Percentiles rank a stretch among this genome's conserved stretches.
Evolutionary conservation across 2,329 filamentous ascomycete genomes (phyloP).

Genomic region (Cladosporium halotolerans): DNA sequence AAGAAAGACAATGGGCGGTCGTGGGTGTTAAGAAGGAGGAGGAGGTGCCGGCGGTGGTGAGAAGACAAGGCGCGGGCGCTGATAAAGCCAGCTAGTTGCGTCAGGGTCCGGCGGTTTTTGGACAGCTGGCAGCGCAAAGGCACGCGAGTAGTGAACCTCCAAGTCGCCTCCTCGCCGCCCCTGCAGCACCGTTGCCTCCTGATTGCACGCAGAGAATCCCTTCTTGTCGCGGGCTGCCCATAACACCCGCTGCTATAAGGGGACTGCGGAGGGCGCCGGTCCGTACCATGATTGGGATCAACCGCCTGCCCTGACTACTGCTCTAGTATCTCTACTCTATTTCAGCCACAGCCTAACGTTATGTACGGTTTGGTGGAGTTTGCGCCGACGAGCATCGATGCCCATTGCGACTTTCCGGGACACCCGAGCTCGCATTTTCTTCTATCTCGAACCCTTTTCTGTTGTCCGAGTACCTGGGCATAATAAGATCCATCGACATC

Average conservation of each 20-base stretch:
- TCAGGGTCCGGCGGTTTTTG: not conserved
- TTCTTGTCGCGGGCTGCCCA: not conserved
- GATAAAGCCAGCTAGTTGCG: not conserved
- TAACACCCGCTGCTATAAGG: slow-evolving; percentile 6
- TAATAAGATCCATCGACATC: not conserved
- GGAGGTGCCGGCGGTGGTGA: not conserved
- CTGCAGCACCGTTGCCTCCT: not conserved
- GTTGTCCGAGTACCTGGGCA: not conserved
- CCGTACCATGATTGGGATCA: not conserved
- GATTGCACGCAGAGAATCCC: not conserved
- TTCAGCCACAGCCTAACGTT: too few species aligned
- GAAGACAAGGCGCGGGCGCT: not conserved
- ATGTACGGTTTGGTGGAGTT: too few species aligned
- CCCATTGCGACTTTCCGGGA: too few species aligned
- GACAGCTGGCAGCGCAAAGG: not conserved
- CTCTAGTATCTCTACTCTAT: too few species aligned
- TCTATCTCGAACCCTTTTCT: not conserved
- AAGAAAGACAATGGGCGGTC: not conserved
- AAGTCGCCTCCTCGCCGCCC: not conserved
- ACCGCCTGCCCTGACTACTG: too few species aligned
- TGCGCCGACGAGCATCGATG: too few species aligned
- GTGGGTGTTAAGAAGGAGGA: not conserved
- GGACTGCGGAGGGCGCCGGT: not conserved
- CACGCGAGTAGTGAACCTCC: not conserved
- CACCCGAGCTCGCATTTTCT: not conserved